Evolutionary conservation across 169 alveolate genomes (phyloP).

Genomic region (Plasmodium malariae): DNA sequence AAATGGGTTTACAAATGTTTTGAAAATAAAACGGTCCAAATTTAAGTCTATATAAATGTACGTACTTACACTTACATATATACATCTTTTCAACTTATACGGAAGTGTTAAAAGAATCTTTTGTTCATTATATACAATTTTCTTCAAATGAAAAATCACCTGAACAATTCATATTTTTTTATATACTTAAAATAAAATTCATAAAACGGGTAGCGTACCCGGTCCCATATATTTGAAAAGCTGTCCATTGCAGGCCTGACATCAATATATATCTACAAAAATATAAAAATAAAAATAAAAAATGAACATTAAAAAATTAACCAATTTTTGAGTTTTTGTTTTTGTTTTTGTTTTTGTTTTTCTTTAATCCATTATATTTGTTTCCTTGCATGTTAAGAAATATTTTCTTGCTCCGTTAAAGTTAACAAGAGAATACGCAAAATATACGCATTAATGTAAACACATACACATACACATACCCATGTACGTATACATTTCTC

Average conservation of each 20-base stretch:
- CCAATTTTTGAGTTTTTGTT: neutral
- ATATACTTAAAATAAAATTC: slow-evolving; percentile 57
- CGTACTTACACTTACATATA: neutral
- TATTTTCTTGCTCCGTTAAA: too few species aligned
- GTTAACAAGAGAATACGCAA: too few species aligned
- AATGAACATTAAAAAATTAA: neutral
- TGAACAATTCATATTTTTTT: slow-evolving; percentile 37
- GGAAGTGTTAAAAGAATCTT: neutral
- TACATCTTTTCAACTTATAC: neutral
- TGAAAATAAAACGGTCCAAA: neutral
- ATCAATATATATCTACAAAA: slow-evolving; percentile 81
- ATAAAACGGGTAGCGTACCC: slow-evolving; percentile 77
- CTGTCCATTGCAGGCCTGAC: slow-evolving; percentile 88
- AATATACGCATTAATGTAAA: too few species aligned
- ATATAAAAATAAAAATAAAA: neutral
- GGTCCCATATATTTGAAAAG: slow-evolving; percentile 80
- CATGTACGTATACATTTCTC: slow-evolving; percentile 9
- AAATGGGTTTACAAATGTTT: neutral
- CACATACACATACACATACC: slow-evolving; percentile 9
- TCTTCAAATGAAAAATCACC: slow-evolving; percentile 17
- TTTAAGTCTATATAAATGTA: neutral
- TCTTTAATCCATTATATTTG: neutral
- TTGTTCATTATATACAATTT: neutral
- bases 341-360: slow-evolving; percentile 1
- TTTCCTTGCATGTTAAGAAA: neutral